Conservation (phyloP, 352 stramenopile genomes). For the Pythium myriotylum region DNA sequence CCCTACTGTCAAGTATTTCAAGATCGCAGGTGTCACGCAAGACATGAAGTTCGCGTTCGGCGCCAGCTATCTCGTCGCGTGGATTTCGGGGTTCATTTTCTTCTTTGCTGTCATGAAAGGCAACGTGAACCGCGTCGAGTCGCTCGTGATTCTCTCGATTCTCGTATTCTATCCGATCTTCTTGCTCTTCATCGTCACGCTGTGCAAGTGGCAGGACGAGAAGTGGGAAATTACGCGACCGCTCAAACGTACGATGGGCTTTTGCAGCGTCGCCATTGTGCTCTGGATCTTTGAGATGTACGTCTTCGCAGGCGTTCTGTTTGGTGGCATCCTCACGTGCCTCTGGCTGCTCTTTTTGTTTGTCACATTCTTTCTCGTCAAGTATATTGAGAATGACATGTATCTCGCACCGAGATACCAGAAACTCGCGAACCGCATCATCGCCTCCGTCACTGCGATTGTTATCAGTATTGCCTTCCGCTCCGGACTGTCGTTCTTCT, state of each 20-base stretch:
- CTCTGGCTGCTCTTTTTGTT: slow-evolving; percentile 68
- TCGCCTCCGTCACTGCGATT: slow-evolving; percentile 37
- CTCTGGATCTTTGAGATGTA: slow-evolving; percentile 86
- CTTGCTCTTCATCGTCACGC: slow-evolving; percentile 65
- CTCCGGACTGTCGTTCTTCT: slow-evolving; percentile 76
- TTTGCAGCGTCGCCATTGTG: slow-evolving; percentile 38
- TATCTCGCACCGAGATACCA: slow-evolving; percentile 76
- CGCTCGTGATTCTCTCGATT: slow-evolving; percentile 72
- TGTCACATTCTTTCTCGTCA: slow-evolving; percentile 73
- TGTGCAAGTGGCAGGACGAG: slow-evolving; percentile 82
- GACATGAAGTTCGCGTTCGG: slow-evolving; percentile 62
- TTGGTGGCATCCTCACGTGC: slow-evolving; percentile 65
- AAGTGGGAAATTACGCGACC: slow-evolving; percentile 60
- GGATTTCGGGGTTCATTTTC: slow-evolving; percentile 69
- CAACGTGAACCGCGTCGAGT: slow-evolving; percentile 72
- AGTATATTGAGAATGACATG: slow-evolving; percentile 86
- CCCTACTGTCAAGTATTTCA: slow-evolving; percentile 80
- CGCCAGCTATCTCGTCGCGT: slow-evolving; percentile 61
- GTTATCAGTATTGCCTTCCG: slow-evolving; percentile 50
- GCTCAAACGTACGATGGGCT: slow-evolving; percentile 40
- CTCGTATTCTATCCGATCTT: slow-evolving; percentile 84
- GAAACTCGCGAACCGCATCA: slow-evolving; percentile 42
- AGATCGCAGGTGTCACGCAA: slow-evolving; percentile 52
- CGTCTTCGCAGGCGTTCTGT: slow-evolving; percentile 53
- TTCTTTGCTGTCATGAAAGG: slow-evolving; percentile 65